Conservation (phyloP, 768 basidiomycete genomes). For the Trametes meyenii region DNA sequence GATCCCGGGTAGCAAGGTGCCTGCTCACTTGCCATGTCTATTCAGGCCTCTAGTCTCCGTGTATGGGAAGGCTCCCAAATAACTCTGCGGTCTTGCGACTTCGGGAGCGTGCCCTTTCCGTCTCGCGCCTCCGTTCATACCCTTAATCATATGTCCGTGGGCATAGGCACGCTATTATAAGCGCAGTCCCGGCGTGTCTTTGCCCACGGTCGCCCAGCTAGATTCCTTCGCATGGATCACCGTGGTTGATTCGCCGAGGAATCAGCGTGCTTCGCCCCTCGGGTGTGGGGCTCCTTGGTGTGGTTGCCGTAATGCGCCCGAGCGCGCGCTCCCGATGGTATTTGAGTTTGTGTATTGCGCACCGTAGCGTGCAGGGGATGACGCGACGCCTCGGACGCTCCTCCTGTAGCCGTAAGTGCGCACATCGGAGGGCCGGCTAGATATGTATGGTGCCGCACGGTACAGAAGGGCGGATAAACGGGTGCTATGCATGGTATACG, state of each 20-base stretch:
- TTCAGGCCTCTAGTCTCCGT: no score
- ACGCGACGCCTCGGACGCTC: neutral
- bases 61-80: no score
- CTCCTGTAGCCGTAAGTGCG: neutral
- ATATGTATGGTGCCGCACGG: neutral
- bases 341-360: conserved; percentile 9
- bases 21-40: no score
- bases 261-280: conserved; percentile 13
- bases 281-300: neutral
- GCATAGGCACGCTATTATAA: conserved; percentile 5
- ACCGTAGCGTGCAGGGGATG: no score
- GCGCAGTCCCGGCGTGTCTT: neutral
- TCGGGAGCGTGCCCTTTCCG: neutral
- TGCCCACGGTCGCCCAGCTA: neutral
- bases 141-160: conserved; percentile 11
- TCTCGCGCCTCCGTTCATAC: neutral
- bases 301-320: conserved; percentile 25
- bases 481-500: neutral
- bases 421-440: neutral
- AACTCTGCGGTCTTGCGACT: no score
- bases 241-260: conserved; percentile 18
- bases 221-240: conserved; percentile 1
- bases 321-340: conserved; percentile 12
- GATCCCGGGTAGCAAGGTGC: no score
- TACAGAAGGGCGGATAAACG: conserved; percentile 5